These are phyloP conservation scores for Peterozyma xylosa DNA, from an alignment of 805 yeast genomes.

Conservation along the genomic window DNA sequence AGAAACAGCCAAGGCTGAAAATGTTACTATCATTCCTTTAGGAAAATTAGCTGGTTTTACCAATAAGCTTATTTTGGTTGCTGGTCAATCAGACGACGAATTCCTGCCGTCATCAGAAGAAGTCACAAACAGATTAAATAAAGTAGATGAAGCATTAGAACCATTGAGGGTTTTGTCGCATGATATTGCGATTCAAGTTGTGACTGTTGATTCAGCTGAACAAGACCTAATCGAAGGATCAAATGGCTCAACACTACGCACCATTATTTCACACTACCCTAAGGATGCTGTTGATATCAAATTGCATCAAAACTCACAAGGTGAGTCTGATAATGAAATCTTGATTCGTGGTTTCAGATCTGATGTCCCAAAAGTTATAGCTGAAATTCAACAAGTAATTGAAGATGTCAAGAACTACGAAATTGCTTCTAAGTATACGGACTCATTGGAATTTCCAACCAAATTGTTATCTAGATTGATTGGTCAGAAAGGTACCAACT, in stretches of 20 bases:
- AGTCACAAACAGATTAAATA: conserved; percentile 42
- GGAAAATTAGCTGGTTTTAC: conserved; percentile 39
- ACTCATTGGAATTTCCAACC: conserved; percentile 56
- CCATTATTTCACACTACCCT: conserved; percentile 23
- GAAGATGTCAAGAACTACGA: conserved; percentile 35
- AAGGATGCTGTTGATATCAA: conserved; percentile 32
- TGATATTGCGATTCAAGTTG: conserved; percentile 39
- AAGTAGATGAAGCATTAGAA: conserved; percentile 48
- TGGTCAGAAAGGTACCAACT: conserved; percentile 80
- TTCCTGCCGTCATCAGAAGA: conserved; percentile 67
- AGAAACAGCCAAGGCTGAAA: conserved; percentile 32
- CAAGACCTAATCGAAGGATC: conserved; percentile 61
- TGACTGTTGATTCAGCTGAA: conserved; percentile 44
- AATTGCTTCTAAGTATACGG: conserved; percentile 29
- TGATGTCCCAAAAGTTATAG: conserved; percentile 49
- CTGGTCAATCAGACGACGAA: conserved; percentile 48
- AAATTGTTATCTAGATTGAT: conserved; percentile 69
- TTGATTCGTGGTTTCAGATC: conserved; percentile 61
- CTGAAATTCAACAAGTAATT: conserved; percentile 45
- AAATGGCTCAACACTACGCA: conserved; percentile 45
- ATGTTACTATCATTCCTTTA: conserved; percentile 54
- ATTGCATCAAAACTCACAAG: conserved; percentile 35
- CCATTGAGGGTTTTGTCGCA: conserved; percentile 51
- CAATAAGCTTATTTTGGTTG: conserved; percentile 47
- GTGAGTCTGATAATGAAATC: conserved; percentile 41